phyloP scores from a whole-genome alignment of 2,329 filamentous ascomycete species.

The Geosmithia flava region DNA sequence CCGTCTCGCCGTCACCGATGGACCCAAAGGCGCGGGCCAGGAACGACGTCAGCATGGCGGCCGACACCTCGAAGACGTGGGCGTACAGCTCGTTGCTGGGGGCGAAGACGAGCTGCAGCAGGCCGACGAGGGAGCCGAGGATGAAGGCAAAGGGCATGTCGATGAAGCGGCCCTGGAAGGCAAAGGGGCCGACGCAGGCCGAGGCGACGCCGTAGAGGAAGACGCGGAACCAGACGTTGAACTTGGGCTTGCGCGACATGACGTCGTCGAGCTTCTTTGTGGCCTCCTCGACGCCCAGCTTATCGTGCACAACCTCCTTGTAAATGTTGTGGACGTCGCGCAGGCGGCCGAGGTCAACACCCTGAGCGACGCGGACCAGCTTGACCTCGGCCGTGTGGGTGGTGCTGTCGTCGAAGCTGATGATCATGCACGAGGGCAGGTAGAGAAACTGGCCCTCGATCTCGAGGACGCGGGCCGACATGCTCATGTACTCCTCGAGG shows the following conservation, averaged over 20 bases:
- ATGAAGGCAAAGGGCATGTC: slow-evolving; percentile 69
- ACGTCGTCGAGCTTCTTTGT: slow-evolving; percentile 47
- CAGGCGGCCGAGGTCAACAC: slow-evolving; percentile 62
- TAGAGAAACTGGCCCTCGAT: slow-evolving; percentile 87
- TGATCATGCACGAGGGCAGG: slow-evolving; percentile 85
- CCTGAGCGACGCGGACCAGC: slow-evolving; percentile 55
- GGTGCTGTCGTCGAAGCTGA: slow-evolving; percentile 67
- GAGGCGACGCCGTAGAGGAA: slow-evolving; percentile 65
- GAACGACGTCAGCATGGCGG: slow-evolving; percentile 55
- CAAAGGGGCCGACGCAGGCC: slow-evolving; percentile 65
- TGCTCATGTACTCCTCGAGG: slow-evolving; percentile 82
- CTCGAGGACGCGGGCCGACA: slow-evolving; percentile 78
- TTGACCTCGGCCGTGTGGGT: slow-evolving; percentile 75
- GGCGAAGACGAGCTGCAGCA: slow-evolving; percentile 62
- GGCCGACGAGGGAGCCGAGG: slow-evolving; percentile 61
- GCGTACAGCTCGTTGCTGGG: slow-evolving; percentile 61
- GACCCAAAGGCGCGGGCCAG: slow-evolving; percentile 58
- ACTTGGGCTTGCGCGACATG: slow-evolving; percentile 31
- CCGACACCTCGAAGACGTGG: slow-evolving; percentile 38
- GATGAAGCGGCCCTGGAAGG: slow-evolving; percentile 63
- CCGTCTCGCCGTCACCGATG: slow-evolving; percentile 42
- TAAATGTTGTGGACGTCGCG: slow-evolving; percentile 67
- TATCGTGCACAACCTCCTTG: slow-evolving; percentile 71
- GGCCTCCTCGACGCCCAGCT: slow-evolving; percentile 60
- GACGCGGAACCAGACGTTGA: slow-evolving; percentile 41